A percentile compares a stretch with the other conserved stretches of the same genome.
Conservation (phyloP, 2,329 filamentous ascomycete species). For the Piedraia hortae region DNA sequence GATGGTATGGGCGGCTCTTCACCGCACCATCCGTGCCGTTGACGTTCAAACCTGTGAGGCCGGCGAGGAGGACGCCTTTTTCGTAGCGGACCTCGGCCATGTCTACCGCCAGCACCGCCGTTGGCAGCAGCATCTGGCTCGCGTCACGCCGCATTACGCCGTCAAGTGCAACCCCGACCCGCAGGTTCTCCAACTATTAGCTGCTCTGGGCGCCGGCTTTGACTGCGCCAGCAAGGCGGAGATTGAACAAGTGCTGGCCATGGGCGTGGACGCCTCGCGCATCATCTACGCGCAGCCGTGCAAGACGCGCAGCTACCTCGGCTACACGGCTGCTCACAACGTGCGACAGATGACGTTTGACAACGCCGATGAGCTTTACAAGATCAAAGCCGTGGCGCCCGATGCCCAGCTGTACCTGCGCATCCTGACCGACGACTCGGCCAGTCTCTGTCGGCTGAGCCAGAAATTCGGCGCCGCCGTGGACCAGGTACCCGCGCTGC, state of each 20-base stretch:
- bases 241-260: slow-evolving; percentile 68
- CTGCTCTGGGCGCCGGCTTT: slow-evolving; percentile 74
- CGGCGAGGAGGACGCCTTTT: slow-evolving; percentile 93
- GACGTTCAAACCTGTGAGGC: slow-evolving; percentile 69
- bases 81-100: slow-evolving; percentile 90
- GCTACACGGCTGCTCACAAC: slow-evolving; percentile 56
- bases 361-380: slow-evolving; percentile 92
- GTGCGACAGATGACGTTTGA: slow-evolving; percentile 99
- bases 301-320: slow-evolving; percentile 96
- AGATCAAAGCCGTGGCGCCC: slow-evolving; percentile 79
- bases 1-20: slow-evolving; percentile 65
- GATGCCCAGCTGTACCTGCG: slow-evolving; percentile 76
- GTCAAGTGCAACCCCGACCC: slow-evolving; percentile 98
- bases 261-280: slow-evolving; percentile 61
- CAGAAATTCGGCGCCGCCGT: slow-evolving; percentile 90
- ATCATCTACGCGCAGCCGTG: slow-evolving; percentile 98
- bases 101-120: slow-evolving; percentile 95
- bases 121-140: slow-evolving; percentile 83
- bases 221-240: slow-evolving; percentile 96
- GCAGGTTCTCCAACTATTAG: slow-evolving; percentile 64
- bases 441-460: slow-evolving; percentile 78
- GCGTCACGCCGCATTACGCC: slow-evolving; percentile 91
- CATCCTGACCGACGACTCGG: slow-evolving; percentile 88
- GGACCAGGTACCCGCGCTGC: slow-evolving; percentile 49
- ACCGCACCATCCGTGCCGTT: slow-evolving; percentile 57